Conservation (phyloP, 1,284 basidiomycete species). For the Trichosporon sp. region DNA sequence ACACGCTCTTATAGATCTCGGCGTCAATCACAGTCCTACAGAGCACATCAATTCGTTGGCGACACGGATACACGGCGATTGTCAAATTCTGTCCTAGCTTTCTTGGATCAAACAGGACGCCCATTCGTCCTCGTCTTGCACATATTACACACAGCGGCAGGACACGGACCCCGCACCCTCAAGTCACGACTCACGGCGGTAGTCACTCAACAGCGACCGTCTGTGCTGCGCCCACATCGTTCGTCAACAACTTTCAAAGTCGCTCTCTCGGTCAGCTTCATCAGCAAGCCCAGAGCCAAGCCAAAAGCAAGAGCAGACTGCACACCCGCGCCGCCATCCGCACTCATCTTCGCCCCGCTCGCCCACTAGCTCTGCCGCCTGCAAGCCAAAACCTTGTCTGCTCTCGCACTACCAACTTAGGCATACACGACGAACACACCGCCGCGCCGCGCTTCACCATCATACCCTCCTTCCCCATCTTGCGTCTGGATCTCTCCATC, state of each 20-base stretch:
- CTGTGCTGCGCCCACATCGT: background rate
- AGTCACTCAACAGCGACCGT: background rate
- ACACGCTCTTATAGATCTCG: background rate
- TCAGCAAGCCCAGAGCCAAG: background rate
- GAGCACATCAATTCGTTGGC: background rate
- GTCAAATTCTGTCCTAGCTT: background rate
- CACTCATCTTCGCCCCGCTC: background rate
- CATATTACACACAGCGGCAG: background rate
- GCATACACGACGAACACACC: background rate
- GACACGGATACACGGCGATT: background rate
- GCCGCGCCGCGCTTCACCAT: background rate
- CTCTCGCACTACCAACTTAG: background rate
- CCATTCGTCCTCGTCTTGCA: too few species aligned
- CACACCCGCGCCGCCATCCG: too few species aligned
- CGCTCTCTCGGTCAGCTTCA: background rate
- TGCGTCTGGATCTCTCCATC: background rate
- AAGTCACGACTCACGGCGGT: background rate
- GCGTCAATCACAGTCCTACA: background rate
- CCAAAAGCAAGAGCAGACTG: too few species aligned
- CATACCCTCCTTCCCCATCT: background rate
- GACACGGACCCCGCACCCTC: background rate
- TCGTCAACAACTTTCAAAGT: too few species aligned
- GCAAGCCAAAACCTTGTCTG: background rate
- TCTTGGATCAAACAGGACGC: too few species aligned
- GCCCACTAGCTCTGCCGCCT: background rate